A percentile compares a stretch with the other conserved stretches of the same genome.
These are phyloP conservation scores for Arthrobotrys conoides DNA, from an alignment of 2,329 filamentous ascomycete species.

Conservation along the genomic window DNA sequence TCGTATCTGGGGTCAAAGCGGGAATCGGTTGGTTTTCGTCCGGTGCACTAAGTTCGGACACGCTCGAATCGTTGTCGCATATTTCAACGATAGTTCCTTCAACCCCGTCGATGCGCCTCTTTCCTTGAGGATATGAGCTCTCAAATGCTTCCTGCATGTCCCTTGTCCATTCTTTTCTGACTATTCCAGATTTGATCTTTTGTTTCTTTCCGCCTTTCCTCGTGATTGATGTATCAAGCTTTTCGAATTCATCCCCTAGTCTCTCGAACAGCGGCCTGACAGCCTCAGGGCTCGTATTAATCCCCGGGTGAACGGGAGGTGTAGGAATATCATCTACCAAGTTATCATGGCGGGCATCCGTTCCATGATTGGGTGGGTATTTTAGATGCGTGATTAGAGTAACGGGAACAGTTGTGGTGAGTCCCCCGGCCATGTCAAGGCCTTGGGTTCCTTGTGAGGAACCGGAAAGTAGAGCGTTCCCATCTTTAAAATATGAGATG, in stretches of 20 bases:
- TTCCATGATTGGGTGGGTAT: not conserved
- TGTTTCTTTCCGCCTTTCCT: slow-evolving; percentile 1
- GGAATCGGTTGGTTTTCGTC: not conserved
- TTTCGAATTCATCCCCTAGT: slow-evolving; percentile 5
- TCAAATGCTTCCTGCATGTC: not conserved
- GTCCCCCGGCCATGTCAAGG: not conserved
- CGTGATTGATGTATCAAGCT: not conserved
- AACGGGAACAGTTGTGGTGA: not conserved
- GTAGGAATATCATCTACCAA: not conserved
- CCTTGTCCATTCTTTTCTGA: not conserved
- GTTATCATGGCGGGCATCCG: too few species aligned
- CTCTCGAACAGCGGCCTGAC: slow-evolving; percentile 11
- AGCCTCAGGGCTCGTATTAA: not conserved
- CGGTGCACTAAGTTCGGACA: not conserved
- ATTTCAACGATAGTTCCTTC: not conserved
- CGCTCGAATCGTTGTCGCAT: not conserved
- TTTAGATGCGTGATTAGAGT: not conserved
- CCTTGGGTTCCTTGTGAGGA: not conserved
- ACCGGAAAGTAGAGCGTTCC: not conserved
- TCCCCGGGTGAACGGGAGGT: not conserved
- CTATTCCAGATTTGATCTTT: not conserved
- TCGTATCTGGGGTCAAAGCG: not conserved
- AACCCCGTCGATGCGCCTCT: not conserved
- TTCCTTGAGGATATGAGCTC: not conserved
- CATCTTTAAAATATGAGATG: not conserved